Base-by-base conservation (phyloP, 192 early-diverging fungal species). In the Haplosporangium gracile region DNA sequence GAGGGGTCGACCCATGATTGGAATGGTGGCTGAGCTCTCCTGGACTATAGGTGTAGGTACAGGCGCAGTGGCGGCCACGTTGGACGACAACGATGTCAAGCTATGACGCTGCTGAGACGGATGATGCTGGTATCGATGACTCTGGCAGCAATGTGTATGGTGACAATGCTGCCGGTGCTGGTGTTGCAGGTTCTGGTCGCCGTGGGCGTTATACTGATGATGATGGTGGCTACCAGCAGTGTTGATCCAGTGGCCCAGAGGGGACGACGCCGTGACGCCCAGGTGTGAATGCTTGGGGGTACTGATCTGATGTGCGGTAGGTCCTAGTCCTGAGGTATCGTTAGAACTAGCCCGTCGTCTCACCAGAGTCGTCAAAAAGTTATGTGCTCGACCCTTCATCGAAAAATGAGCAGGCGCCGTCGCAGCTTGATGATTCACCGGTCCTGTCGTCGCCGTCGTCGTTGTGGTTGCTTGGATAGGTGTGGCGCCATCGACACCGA, bases 321-420 rank as follows among this genome's bases (percentile, higher is more conserved):
- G 82, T n/a, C 73, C 74, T 3, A 72, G 55, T 8, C 55, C 42
- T 68, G 77, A 75, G n/a, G 68, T 75, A 38, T 85, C 82, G 24
- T 85, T 85, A 5, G 82, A 85, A 42, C 82, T 85, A 2, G 77
- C 74, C 29, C 77, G 43, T 20, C 82, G 63, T 45, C 78, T 74
- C 16, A 85, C 82, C 16, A 85, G 70, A 24, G 77, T 85, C 18
- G 82, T 72, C 42, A 85, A 69, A 49, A 85, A 85, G 63, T 85
- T 79, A 51, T 85, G 82, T 0, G 82, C 82, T 0, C 82, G 77
- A 32, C 82, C 82, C 10, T 85, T 85, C 82, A 85, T 85, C 29
- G 77, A 79, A 11, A 77, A 78, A 38, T 77, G 47, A 22, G 68
- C 7, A 5, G 75, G 81, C 29, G 60, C 40, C 13, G 76, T 20